Evolutionary conservation across 2,329 filamentous ascomycete species (phyloP).

Genomic region (Penicillium frequentans): DNA sequence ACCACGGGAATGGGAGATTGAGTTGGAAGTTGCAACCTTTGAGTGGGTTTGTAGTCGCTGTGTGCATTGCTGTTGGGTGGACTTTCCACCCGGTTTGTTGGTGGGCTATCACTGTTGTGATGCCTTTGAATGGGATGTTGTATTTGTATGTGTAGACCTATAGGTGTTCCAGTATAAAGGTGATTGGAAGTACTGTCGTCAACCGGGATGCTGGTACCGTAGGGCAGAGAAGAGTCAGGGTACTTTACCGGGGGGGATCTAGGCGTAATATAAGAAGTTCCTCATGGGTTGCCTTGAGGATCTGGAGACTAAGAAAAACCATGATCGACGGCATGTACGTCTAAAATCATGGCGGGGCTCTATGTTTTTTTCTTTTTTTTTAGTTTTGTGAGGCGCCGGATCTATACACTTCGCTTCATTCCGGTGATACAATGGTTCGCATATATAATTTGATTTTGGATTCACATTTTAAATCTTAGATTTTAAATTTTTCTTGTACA

Average conservation of each 20-base stretch:
- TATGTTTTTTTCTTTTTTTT: not conserved
- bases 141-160: not conserved
- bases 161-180: not conserved
- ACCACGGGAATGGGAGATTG: not conserved
- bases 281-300: conserved; percentile 1
- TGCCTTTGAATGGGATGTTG: not conserved
- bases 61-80: conserved; percentile 1
- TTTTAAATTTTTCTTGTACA: no score
- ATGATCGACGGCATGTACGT: not conserved
- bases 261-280: conserved; percentile 1
- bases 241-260: not conserved
- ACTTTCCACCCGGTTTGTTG: not conserved
- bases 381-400: not conserved
- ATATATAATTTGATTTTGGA: not conserved
- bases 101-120: not conserved
- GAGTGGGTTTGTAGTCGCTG: not conserved
- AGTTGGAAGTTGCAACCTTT: not conserved
- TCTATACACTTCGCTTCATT: conserved; percentile 2
- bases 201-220: not conserved
- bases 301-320: not conserved
- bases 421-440: conserved; percentile 12
- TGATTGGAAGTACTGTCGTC: not conserved
- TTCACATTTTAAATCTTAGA: not conserved
- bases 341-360: conserved; percentile 5
- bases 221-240: not conserved